Conservation (phyloP, 768 basidiomycete species). For the Phylloporus sp. region DNA sequence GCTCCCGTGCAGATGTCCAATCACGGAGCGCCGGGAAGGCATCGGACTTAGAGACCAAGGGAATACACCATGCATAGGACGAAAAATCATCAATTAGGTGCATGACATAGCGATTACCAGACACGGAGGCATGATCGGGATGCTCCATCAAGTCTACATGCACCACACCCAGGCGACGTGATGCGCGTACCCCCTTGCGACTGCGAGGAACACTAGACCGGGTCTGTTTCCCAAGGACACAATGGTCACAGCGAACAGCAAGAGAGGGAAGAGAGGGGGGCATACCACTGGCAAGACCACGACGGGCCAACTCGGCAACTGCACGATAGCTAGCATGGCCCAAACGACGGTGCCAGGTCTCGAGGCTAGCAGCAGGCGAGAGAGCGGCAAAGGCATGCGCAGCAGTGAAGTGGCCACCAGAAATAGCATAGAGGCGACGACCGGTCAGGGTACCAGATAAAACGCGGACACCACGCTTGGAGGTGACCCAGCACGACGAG, state of each 20-base stretch:
- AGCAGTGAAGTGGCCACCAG: not conserved
- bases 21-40: constrained; percentile 21
- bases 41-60: constrained; percentile 26
- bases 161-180: constrained; percentile 20
- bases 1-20: constrained; percentile 24
- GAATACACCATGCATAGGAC: constrained; percentile 31
- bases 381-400: constrained; percentile 16
- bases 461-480: not conserved
- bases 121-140: not conserved
- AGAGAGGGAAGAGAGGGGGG: not conserved
- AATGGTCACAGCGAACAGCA: constrained; percentile 31
- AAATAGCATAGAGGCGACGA: not conserved
- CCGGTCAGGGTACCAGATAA: not conserved
- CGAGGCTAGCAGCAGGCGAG: constrained; percentile 5
- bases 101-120: constrained; percentile 1
- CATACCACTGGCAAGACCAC: constrained; percentile 8
- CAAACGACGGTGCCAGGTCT: constrained; percentile 29
- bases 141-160: constrained; percentile 30
- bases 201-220: constrained; percentile 29
- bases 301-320: constrained; percentile 12
- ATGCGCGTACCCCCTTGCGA: constrained; percentile 25
- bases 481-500: constrained; percentile 3
- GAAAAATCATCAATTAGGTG: constrained; percentile 7
- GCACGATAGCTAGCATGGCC: constrained; percentile 28
- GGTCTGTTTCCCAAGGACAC: constrained; percentile 39